Base-by-base conservation (phyloP, 495 filamentous ascomycete genomes). In the Trichoderma virens region DNA sequence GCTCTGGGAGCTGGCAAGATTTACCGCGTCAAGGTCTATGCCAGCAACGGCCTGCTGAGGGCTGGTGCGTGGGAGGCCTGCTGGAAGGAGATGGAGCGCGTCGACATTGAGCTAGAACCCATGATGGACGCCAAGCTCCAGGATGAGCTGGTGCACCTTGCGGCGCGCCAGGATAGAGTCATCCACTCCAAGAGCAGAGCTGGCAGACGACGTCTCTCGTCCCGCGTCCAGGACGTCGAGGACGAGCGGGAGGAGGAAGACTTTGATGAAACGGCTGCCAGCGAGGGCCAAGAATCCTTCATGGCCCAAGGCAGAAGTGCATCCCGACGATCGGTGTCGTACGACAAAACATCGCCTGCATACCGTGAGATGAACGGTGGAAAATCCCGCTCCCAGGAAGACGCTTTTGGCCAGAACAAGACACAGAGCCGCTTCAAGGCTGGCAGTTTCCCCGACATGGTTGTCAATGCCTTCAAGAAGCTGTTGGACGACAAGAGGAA, bases 41-140 rank as follows among this genome's bases (percentile, higher is more conserved):
- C 94, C 2, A 90, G 90, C 3, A 98, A 98, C 73, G 94, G 94
- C 0, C 77, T 98, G 62, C 93, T 98, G 90, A 83, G 86, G 47
- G 86, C 91, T 14, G 92, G 91, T 3, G 93, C 94, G 0, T 98
- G 94, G 94, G 86, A 86, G 31, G 91, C 92, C 18, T 92, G 90
- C 35, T 98, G 94, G 94, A 87, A 83, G 63, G 93, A 97, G 72
- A 98, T 98, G 94, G 94, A 98, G 74, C 83, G 93, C 34, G 90
- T 98, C 8, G 94, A 98, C 74, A 89, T 95, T 0, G 94, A 98
- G 71, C 85, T 98, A 66, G 86, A 88, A 64, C 86, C 91, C 14
- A 73, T 80, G 34, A 76, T 85, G 18, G 79, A 82, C 23, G 47
- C 70, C 0, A 60, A 63, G 8, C 56, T 82, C 23, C 76, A 75